Conservation (phyloP, 345 rosid genomes). For the Salix brachista region DNA sequence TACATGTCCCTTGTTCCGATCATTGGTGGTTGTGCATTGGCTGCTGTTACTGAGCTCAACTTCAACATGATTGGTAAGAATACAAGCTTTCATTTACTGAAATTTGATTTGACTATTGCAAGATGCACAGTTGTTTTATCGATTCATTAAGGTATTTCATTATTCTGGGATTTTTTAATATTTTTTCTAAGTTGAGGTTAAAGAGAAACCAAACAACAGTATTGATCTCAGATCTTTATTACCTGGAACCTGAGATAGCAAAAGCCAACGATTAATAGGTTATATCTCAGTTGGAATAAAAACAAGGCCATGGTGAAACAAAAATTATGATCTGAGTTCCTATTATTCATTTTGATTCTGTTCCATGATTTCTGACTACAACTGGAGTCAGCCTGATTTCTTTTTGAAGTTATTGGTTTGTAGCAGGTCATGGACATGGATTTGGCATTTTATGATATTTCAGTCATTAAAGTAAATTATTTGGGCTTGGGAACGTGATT, state of each 20-base stretch:
- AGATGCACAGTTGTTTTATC: not conserved
- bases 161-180: not conserved
- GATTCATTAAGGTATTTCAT: not conserved
- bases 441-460: slow-evolving; percentile 7
- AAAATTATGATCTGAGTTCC: not conserved
- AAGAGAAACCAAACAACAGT: not conserved
- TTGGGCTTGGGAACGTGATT: slow-evolving; percentile 10
- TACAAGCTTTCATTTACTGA: not conserved
- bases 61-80: slow-evolving; percentile 72
- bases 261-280: not conserved
- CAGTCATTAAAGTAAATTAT: not conserved
- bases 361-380: not conserved
- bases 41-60: slow-evolving; percentile 97
- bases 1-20: slow-evolving; percentile 87
- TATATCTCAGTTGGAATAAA: not conserved
- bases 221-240: not conserved
- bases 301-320: not conserved
- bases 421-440: slow-evolving; percentile 3
- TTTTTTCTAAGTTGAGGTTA: not conserved
- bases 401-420: not conserved
- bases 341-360: not conserved
- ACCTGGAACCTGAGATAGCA: not conserved
- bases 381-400: not conserved
- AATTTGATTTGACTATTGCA: not conserved
- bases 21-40: slow-evolving; percentile 99